phyloP scores from a whole-genome alignment of 2,329 filamentous ascomycete genomes.

The Colletotrichum tofieldiae region DNA sequence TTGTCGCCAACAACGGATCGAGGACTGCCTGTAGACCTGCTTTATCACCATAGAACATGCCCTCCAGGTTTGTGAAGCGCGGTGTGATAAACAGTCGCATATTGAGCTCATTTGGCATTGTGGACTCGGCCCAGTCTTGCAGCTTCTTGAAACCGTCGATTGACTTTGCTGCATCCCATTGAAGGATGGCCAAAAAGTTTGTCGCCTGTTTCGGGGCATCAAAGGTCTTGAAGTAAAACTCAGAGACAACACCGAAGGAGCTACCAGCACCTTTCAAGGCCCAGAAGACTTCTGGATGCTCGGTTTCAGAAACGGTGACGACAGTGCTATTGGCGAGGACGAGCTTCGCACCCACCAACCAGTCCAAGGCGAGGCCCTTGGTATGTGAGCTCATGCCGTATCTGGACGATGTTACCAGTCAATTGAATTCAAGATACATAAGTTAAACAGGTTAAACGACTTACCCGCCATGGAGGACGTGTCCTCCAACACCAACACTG shows the following conservation, averaged over 20 bases:
- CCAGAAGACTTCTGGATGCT: constrained; percentile 59
- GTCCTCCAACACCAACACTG: constrained; percentile 62
- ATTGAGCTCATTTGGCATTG: constrained; percentile 48
- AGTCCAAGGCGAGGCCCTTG: constrained; percentile 52
- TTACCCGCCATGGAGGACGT: constrained; percentile 61
- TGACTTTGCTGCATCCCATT: constrained; percentile 30
- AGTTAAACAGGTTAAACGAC: not conserved
- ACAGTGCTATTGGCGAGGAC: constrained; percentile 54
- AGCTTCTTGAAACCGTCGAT: constrained; percentile 36
- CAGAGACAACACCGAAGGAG: constrained; percentile 57
- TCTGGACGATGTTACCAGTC: not conserved
- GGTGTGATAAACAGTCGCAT: constrained; percentile 47
- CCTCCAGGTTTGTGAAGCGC: constrained; percentile 47
- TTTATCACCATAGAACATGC: constrained; percentile 49
- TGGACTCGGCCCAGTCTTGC: constrained; percentile 46
- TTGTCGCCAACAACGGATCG: constrained; percentile 44
- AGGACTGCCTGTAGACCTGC: constrained; percentile 42
- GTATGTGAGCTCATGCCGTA: constrained; percentile 47
- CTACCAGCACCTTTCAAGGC: constrained; percentile 58
- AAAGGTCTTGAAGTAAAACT: constrained; percentile 57
- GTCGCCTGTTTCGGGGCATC: constrained; percentile 52
- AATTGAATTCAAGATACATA: not conserved
- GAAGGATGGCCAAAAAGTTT: constrained; percentile 46
- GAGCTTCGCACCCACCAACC: constrained; percentile 53
- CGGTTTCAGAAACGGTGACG: constrained; percentile 49